These are phyloP conservation scores for Cercospora beticola DNA, from an alignment of 2,329 filamentous ascomycete genomes.

Conservation along the genomic window DNA sequence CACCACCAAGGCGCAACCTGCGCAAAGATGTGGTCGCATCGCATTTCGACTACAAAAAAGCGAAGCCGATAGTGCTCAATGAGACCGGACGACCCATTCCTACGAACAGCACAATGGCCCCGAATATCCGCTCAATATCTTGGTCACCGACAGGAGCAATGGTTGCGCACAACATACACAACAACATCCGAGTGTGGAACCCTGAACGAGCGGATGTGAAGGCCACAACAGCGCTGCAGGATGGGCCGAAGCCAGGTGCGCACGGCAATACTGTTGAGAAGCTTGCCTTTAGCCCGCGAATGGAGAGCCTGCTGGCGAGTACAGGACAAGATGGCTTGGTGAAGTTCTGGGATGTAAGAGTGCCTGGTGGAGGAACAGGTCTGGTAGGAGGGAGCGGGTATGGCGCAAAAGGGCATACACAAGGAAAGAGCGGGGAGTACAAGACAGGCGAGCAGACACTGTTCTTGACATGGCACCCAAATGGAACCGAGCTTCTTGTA, in stretches of 20 bases:
- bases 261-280: conserved; percentile 62
- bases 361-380: conserved; percentile 49
- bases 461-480: conserved; percentile 68
- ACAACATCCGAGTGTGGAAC: conserved; percentile 77
- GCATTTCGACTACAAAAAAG: conserved; percentile 58
- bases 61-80: conserved; percentile 69
- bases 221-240: conserved; percentile 71
- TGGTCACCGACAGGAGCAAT: conserved; percentile 86
- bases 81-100: conserved; percentile 38
- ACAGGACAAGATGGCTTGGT: conserved; percentile 71
- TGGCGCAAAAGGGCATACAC: conserved; percentile 43
- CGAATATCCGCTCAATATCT: conserved; percentile 53
- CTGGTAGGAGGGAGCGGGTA: conserved; percentile 39
- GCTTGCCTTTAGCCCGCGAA: conserved; percentile 74
- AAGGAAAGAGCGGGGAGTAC: conserved; percentile 56
- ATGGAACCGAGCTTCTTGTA: conserved; percentile 68
- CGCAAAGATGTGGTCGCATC: conserved; percentile 67
- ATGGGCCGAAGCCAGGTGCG: conserved; percentile 32
- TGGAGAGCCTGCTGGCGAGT: conserved; percentile 74
- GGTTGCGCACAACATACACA: conserved; percentile 75
- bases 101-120: conserved; percentile 30
- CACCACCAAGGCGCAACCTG: conserved; percentile 56
- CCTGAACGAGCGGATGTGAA: conserved; percentile 72
- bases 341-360: conserved; percentile 75
- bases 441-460: conserved; percentile 44